A percentile compares a stretch with the other conserved stretches of the same genome.
phyloP scores from a whole-genome alignment of 1,139 yeast genomes.

The Zygosaccharomyces pseudobailii region DNA sequence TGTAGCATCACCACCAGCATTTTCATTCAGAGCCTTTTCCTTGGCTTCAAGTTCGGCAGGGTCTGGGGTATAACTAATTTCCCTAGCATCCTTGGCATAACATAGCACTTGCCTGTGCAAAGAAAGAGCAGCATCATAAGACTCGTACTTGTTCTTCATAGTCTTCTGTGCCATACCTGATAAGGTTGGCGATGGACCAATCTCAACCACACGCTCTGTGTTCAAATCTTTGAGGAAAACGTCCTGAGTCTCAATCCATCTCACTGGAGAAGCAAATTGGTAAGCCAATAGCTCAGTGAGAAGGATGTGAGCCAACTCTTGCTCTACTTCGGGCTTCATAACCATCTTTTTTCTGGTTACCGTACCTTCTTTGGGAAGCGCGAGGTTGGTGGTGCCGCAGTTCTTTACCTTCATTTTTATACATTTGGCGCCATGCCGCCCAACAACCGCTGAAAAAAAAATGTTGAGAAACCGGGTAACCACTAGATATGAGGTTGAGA shows the following conservation, averaged over 20 bases:
- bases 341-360: slow-evolving; percentile 14
- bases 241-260: slow-evolving; percentile 99
- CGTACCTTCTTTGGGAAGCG: not conserved
- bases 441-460: slow-evolving; percentile 6
- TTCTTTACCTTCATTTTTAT: not conserved
- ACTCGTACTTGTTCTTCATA: slow-evolving; percentile 90
- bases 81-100: slow-evolving; percentile 92
- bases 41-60: slow-evolving; percentile 41
- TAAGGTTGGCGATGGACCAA: slow-evolving; percentile 97
- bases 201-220: slow-evolving; percentile 95
- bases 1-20: slow-evolving; percentile 36
- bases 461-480: slow-evolving; percentile 4
- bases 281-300: slow-evolving; percentile 94
- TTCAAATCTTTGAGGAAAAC: slow-evolving; percentile 90
- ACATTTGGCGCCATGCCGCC: slow-evolving; percentile 3
- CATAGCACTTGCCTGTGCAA: slow-evolving; percentile 95
- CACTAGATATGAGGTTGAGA: not conserved
- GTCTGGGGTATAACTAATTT: slow-evolving; percentile 93
- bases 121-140: slow-evolving; percentile 95
- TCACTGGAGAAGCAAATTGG: slow-evolving; percentile 98
- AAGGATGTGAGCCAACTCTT: slow-evolving; percentile 91
- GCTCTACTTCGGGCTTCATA: slow-evolving; percentile 98
- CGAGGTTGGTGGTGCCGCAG: not conserved
- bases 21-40: slow-evolving; percentile 36
- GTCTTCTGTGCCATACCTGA: slow-evolving; percentile 99